These are phyloP conservation scores for Russula emetica DNA, from an alignment of 768 basidiomycete genomes.

Conservation along the genomic window DNA sequence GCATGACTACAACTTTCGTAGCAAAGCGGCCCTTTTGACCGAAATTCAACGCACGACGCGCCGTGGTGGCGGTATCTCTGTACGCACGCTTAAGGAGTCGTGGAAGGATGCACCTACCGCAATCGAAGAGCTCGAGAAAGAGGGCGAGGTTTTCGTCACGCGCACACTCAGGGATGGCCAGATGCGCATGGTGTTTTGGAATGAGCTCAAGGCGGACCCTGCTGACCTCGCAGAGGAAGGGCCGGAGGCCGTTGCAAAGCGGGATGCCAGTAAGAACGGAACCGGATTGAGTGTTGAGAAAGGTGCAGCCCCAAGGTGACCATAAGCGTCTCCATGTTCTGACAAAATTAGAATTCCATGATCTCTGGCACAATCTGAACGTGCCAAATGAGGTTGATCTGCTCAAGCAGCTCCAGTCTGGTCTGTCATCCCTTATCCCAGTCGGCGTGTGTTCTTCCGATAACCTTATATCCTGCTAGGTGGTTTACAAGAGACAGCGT, in stretches of 20 bases:
- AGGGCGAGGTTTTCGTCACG: constrained; percentile 85
- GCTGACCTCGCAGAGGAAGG: constrained; percentile 22
- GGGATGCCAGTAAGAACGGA: constrained; percentile 46
- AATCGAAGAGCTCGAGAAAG: constrained; percentile 85
- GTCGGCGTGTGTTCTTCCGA: neutral
- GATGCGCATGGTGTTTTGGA: constrained; percentile 84
- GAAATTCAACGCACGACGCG: constrained; percentile 84
- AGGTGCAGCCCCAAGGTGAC: constrained; percentile 45
- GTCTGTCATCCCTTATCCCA: constrained; percentile 42
- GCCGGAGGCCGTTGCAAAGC: constrained; percentile 17
- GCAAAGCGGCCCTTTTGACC: constrained; percentile 74
- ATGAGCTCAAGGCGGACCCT: constrained; percentile 69
- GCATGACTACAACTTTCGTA: constrained; percentile 85
- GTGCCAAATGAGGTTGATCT: constrained; percentile 86
- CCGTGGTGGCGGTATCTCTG: constrained; percentile 79
- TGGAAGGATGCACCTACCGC: constrained; percentile 85
- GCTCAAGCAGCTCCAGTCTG: constrained; percentile 68
- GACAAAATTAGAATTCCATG: constrained; percentile 63
- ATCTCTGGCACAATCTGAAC: constrained; percentile 80
- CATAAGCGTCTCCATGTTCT: neutral
- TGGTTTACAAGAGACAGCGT: constrained; percentile 75
- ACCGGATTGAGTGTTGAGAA: constrained; percentile 75
- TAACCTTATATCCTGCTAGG: constrained; percentile 40
- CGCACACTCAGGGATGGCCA: constrained; percentile 80
- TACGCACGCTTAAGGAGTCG: constrained; percentile 80